These are phyloP conservation scores for Scheffersomyces titani DNA, from an alignment of 1,139 yeast species.

Conservation along the genomic window DNA sequence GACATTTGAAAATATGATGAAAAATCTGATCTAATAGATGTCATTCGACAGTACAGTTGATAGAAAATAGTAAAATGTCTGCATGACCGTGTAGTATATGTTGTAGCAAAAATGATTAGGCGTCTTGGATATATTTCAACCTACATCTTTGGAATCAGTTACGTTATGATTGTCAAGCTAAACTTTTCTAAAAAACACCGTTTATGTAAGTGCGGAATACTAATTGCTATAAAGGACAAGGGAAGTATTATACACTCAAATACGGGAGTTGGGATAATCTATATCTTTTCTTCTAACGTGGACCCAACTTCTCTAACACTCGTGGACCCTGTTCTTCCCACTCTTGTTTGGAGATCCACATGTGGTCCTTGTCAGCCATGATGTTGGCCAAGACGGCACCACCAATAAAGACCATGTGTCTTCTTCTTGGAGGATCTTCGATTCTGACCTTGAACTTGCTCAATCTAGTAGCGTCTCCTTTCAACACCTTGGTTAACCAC, in stretches of 20 bases:
- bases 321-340: constrained; percentile 98
- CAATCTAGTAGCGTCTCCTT: constrained; percentile 83
- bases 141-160: constrained; percentile 4
- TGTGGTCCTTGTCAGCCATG: constrained; percentile 97
- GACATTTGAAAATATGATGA: not conserved
- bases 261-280: not conserved
- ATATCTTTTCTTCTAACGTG: constrained; percentile 54
- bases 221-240: not conserved
- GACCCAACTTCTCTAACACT: constrained; percentile 87
- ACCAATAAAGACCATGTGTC: constrained; percentile 98
- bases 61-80: not conserved
- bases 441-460: constrained; percentile 93
- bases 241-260: not conserved
- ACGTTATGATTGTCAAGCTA: not conserved
- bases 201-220: not conserved
- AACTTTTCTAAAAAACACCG: not conserved
- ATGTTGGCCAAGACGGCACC: constrained; percentile 98
- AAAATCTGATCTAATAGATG: not conserved
- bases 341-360: constrained; percentile 96
- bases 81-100: too few species aligned
- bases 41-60: too few species aligned
- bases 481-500: constrained; percentile 87
- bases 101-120: too few species aligned
- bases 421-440: constrained; percentile 98
- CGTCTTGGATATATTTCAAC: too few species aligned